Conservation (phyloP, 495 filamentous ascomycete species). For the Pseudomonodictys pantanalensis region DNA sequence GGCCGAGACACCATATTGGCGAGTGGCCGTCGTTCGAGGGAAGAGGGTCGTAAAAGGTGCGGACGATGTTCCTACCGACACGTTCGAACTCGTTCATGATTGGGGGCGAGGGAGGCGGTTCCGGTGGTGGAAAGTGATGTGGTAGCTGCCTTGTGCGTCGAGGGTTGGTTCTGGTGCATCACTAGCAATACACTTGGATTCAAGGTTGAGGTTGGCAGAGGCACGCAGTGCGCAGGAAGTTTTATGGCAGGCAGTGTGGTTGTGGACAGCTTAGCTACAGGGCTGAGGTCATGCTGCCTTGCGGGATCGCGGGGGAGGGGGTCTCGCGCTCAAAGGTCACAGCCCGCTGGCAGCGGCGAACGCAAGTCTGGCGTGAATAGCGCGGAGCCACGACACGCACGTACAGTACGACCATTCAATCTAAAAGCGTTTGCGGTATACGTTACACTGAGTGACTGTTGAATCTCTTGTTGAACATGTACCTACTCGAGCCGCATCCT, state of each 20-base stretch:
- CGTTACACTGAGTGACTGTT: no score
- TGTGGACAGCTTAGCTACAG: slow-evolving; percentile 12
- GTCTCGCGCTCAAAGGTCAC: background rate
- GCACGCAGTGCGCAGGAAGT: background rate
- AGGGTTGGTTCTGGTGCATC: background rate
- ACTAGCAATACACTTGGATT: background rate
- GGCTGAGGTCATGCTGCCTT: slow-evolving; percentile 22
- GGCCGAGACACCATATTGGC: slow-evolving; percentile 86
- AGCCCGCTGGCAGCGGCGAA: background rate
- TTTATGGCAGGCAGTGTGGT: background rate
- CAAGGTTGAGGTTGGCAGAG: background rate
- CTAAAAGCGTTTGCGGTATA: no score
- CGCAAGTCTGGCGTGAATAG: background rate
- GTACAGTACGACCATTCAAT: no score
- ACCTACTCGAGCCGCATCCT: background rate
- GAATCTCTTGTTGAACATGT: background rate
- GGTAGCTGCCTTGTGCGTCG: background rate
- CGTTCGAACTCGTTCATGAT: slow-evolving; percentile 34
- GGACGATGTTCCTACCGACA: slow-evolving; percentile 54
- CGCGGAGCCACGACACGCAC: background rate
- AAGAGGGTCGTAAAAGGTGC: slow-evolving; percentile 93
- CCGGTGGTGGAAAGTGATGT: background rate
- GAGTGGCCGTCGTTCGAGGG: slow-evolving; percentile 76
- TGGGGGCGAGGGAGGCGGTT: background rate
- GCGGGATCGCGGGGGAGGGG: background rate